phyloP scores from a whole-genome alignment of 2,329 filamentous ascomycete genomes.

The Fusarium tuaranense region DNA sequence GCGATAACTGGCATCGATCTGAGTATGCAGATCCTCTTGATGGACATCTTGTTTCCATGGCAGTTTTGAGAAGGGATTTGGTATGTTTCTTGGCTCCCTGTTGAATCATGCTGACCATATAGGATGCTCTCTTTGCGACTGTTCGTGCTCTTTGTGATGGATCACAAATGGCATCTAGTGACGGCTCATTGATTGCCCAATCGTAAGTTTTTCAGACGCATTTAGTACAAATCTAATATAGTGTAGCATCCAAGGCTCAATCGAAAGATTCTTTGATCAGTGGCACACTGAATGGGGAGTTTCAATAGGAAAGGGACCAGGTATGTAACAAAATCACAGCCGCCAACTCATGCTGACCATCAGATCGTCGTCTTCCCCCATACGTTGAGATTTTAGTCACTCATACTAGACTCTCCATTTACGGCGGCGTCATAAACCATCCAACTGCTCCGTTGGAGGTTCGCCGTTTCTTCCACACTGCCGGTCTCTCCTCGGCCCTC shows the following conservation, averaged over 20 bases:
- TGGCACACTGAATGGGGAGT: constrained; percentile 74
- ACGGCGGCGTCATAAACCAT: constrained; percentile 80
- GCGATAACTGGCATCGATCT: constrained; percentile 76
- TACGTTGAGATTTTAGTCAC: constrained; percentile 82
- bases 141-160: constrained; percentile 71
- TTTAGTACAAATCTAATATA: constrained; percentile 22
- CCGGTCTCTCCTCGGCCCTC: constrained; percentile 77
- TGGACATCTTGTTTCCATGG: constrained; percentile 78
- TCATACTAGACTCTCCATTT: constrained; percentile 80
- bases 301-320: constrained; percentile 65
- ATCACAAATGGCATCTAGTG: constrained; percentile 60
- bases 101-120: constrained; percentile 12
- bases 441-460: constrained; percentile 77
- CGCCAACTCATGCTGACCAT: constrained; percentile 12
- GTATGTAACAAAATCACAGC: no score
- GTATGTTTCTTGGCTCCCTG: constrained; percentile 51
- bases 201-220: constrained; percentile 52
- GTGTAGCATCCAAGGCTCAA: constrained; percentile 65
- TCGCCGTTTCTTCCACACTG: constrained; percentile 78
- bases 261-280: constrained; percentile 73
- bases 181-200: constrained; percentile 65
- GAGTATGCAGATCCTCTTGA: constrained; percentile 74
- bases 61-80: constrained; percentile 75
- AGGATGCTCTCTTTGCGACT: constrained; percentile 68
- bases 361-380: constrained; percentile 70